A percentile compares a stretch with the other conserved stretches of the same genome.
phyloP scores from a whole-genome alignment of 768 basidiomycete genomes.

The Neoboletus brunneissimus region DNA sequence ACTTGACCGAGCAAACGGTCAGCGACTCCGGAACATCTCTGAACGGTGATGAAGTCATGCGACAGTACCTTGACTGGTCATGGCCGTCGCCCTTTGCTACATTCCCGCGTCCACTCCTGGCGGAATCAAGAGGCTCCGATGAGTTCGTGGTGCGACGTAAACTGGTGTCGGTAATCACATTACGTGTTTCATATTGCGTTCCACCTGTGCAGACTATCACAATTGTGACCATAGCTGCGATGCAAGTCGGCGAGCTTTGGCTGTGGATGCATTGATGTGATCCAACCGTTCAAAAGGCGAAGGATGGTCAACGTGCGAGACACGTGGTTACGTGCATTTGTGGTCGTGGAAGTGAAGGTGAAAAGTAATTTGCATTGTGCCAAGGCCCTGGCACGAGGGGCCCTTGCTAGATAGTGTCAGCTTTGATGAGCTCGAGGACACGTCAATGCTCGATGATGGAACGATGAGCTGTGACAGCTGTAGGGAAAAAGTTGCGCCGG shows the following conservation, averaged over 20 bases:
- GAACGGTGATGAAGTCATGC: slow-evolving; percentile 1
- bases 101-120: slow-evolving; percentile 12
- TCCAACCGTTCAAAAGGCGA: no score
- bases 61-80: slow-evolving; percentile 8
- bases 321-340: not conserved
- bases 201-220: not conserved
- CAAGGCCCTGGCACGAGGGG: not conserved
- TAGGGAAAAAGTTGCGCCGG: not conserved
- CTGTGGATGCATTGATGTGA: not conserved
- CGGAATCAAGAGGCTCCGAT: slow-evolving; percentile 1
- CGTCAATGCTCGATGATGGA: not conserved
- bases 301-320: no score
- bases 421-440: not conserved
- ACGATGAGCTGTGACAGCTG: not conserved
- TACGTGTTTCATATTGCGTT: slow-evolving; percentile 4
- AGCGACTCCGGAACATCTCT: not conserved
- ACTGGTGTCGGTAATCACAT: not conserved
- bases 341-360: not conserved
- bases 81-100: slow-evolving; percentile 6
- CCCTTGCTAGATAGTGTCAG: not conserved
- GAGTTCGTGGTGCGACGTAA: not conserved
- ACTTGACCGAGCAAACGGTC: slow-evolving; percentile 2
- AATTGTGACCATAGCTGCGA: not conserved
- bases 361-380: not conserved
- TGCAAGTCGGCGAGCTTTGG: not conserved